A percentile compares a stretch with the other conserved stretches of the same genome.
Conservation (phyloP, 768 basidiomycete genomes). For the Cystobasidium onofrii region DNA sequence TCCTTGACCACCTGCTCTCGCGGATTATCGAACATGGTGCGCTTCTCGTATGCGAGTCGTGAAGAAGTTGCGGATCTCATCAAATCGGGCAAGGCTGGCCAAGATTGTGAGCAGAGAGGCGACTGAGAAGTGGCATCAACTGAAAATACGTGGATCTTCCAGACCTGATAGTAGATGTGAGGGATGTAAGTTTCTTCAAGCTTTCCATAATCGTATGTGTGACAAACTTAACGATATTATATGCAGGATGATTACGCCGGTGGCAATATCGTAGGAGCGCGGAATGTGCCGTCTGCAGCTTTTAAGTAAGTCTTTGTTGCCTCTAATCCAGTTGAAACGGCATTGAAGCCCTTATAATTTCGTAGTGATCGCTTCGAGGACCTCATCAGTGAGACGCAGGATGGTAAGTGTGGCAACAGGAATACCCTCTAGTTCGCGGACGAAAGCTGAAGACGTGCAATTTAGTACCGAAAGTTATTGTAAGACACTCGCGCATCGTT, state of each 20-base stretch:
- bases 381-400: constrained; percentile 4
- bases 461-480: constrained; percentile 31
- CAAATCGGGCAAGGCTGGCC: constrained; percentile 6
- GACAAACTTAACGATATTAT: too few relatives aligned
- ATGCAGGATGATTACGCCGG: constrained; percentile 19
- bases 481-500: not conserved
- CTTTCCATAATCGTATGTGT: not conserved
- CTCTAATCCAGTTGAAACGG: not conserved
- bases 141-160: too few relatives aligned
- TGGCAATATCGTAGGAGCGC: constrained; percentile 27
- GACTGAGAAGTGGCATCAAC: too few relatives aligned
- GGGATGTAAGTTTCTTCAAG: not conserved
- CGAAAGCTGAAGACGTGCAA: not conserved
- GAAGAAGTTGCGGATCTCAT: constrained; percentile 29
- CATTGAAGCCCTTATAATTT: not conserved
- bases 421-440: not conserved
- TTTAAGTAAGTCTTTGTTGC: not conserved
- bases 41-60: constrained; percentile 1
- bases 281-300: not conserved
- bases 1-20: too few relatives aligned
- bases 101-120: constrained; percentile 6
- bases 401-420: not conserved
- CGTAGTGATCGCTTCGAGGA: constrained; percentile 13
- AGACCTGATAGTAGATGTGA: constrained; percentile 23
- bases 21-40: too few relatives aligned